Percentiles rank a stretch among this genome's conserved stretches.
phyloP scores from a whole-genome alignment of 1,284 basidiomycete genomes.

The Coriolopsis trogii region DNA sequence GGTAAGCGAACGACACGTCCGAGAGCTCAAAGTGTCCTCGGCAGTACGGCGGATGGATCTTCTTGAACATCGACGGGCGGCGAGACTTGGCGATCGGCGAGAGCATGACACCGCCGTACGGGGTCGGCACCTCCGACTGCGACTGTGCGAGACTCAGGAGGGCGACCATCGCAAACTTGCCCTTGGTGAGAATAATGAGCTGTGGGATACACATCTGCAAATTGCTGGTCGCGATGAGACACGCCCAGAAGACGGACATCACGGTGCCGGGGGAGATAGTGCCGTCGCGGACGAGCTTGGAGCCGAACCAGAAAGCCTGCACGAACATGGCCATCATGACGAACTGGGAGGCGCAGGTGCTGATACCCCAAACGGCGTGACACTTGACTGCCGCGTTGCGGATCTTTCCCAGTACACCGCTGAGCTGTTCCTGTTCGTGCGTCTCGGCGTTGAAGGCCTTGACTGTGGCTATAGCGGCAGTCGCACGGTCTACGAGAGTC shows the following conservation, averaged over 20 bases:
- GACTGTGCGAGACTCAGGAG: constrained; percentile 66
- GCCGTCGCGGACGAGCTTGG: constrained; percentile 80
- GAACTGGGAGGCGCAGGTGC: constrained; percentile 74
- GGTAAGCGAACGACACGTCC: constrained; percentile 84
- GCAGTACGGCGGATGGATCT: constrained; percentile 62
- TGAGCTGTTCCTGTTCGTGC: constrained; percentile 59
- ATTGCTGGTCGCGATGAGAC: constrained; percentile 85
- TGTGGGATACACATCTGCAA: constrained; percentile 87
- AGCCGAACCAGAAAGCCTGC: constrained; percentile 96
- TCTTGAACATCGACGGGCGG: constrained; percentile 48
- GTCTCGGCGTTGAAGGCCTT: constrained; percentile 92
- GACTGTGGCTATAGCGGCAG: constrained; percentile 85
- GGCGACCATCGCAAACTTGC: constrained; percentile 82
- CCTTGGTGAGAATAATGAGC: constrained; percentile 79
- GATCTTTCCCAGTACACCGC: constrained; percentile 49
- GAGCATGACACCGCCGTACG: constrained; percentile 18
- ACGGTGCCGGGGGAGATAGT: constrained; percentile 75
- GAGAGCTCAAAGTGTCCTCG: constrained; percentile 81
- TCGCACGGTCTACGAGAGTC: constrained; percentile 79
- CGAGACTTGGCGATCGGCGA: constrained; percentile 27
- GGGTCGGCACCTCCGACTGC: constrained; percentile 10
- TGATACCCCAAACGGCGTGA: constrained; percentile 77
- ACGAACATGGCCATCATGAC: constrained; percentile 92
- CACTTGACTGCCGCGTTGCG: constrained; percentile 55
- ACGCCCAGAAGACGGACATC: constrained; percentile 97